Conservation (phyloP, 371 early-diverging fungal species). For the Syncephalastrum monosporum region DNA sequence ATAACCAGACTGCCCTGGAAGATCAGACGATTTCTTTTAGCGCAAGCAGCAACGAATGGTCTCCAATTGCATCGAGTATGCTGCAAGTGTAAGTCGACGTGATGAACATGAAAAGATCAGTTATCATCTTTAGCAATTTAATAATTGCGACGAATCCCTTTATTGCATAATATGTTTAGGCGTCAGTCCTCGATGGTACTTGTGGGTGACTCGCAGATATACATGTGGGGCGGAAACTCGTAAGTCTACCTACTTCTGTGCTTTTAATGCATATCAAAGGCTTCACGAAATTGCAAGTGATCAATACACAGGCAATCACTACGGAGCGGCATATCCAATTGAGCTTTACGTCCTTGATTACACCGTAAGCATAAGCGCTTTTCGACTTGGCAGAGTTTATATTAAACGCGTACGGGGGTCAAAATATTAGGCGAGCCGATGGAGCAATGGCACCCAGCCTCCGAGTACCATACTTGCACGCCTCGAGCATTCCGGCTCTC, state of each 20-base stretch:
- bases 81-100: slow-evolving; percentile 1
- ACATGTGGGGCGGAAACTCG: slow-evolving; percentile 10
- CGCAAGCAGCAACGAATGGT: background rate
- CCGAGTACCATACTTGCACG: background rate
- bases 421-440: too few species aligned
- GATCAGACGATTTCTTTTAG: slow-evolving; percentile 8
- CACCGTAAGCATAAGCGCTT: too few species aligned
- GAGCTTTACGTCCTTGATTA: too few species aligned
- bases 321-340: too few species aligned
- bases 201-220: background rate
- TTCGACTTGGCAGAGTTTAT: too few species aligned
- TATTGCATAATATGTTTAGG: background rate
- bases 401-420: too few species aligned
- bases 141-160: background rate
- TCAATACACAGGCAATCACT: slow-evolving; percentile 49
- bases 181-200: slow-evolving; percentile 6
- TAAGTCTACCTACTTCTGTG: background rate
- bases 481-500: slow-evolving; percentile 1
- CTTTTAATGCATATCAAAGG: too few species aligned
- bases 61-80: background rate
- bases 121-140: too few species aligned
- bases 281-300: slow-evolving; percentile 60
- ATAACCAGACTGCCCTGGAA: slow-evolving; percentile 4
- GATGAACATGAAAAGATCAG: too few species aligned
- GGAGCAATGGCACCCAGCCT: background rate